A percentile compares a stretch with the other conserved stretches of the same genome.
Evolutionary conservation across 441 rosid species (phyloP).

Genomic region (Hura crepitans): DNA sequence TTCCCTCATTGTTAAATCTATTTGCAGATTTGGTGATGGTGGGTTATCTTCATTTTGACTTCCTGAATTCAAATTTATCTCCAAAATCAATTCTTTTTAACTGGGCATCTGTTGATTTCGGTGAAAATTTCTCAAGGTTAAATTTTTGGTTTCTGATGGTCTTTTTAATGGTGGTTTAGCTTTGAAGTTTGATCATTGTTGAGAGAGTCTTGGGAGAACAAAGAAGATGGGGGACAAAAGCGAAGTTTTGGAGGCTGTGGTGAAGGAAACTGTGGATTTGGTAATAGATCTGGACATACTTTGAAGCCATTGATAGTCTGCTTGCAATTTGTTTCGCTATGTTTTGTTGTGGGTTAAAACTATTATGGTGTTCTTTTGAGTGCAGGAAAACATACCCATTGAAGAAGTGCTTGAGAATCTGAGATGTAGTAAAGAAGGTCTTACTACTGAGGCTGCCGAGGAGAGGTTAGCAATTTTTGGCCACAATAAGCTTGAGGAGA

Average conservation of each 20-base stretch:
- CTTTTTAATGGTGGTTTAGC: conserved; percentile 23
- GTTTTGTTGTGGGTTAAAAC: conserved; percentile 8
- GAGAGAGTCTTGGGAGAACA: conserved; percentile 13
- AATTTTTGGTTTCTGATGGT: not conserved
- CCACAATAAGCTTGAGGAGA: conserved; percentile 93
- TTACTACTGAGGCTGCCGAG: conserved; percentile 63
- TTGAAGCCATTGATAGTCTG: conserved; percentile 26
- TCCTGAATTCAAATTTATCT: not conserved
- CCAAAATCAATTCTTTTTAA: conserved; percentile 19
- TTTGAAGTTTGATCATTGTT: conserved; percentile 19
- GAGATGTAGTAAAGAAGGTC: conserved; percentile 84
- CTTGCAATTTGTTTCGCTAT: conserved; percentile 1
- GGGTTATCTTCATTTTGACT: conserved; percentile 24
- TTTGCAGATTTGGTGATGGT: conserved; percentile 35
- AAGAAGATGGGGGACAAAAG: conserved; percentile 55
- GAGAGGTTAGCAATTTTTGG: conserved; percentile 85
- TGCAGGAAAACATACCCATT: conserved; percentile 87
- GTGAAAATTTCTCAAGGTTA: not conserved
- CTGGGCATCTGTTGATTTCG: conserved; percentile 15
- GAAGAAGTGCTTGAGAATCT: conserved; percentile 88
- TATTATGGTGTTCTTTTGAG: conserved; percentile 13
- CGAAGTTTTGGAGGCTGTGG: conserved; percentile 76
- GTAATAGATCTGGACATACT: conserved; percentile 60
- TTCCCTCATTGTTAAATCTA: conserved; percentile 17
- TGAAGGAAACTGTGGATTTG: conserved; percentile 93